Evolutionary conservation across 331 rosid genomes (phyloP).

Genomic region (Telfairia occidentalis): DNA sequence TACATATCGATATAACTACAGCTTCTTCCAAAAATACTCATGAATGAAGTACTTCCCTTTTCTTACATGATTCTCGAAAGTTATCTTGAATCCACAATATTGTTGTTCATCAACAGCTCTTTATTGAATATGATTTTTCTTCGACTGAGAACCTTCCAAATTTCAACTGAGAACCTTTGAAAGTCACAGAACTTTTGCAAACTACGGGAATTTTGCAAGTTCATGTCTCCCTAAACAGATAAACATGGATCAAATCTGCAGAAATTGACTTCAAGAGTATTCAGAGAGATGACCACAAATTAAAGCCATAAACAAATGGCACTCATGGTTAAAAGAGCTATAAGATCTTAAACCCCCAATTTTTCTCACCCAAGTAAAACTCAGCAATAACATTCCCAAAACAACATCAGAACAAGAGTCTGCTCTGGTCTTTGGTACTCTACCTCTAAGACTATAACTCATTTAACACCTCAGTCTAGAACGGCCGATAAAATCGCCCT

Average conservation of each 20-base stretch:
- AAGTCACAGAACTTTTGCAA: background rate
- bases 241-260: background rate
- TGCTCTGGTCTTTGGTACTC: background rate
- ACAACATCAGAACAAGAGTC: background rate
- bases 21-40: too few relatives aligned
- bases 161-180: too few relatives aligned
- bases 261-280: background rate
- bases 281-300: background rate
- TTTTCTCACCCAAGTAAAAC: background rate
- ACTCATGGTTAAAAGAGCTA: background rate
- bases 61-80: too few relatives aligned
- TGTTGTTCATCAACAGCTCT: background rate
- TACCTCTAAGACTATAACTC: background rate
- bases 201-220: background rate
- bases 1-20: too few relatives aligned
- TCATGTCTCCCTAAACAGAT: background rate
- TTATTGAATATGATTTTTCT: background rate
- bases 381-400: background rate
- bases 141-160: background rate
- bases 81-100: too few relatives aligned
- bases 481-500: conserved; percentile 56
- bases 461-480: conserved; percentile 17
- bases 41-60: too few relatives aligned
- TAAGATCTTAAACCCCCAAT: background rate
- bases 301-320: background rate